These are phyloP conservation scores for Gomphus sp. DNA, from an alignment of 1,284 basidiomycete species.

Conservation along the genomic window DNA sequence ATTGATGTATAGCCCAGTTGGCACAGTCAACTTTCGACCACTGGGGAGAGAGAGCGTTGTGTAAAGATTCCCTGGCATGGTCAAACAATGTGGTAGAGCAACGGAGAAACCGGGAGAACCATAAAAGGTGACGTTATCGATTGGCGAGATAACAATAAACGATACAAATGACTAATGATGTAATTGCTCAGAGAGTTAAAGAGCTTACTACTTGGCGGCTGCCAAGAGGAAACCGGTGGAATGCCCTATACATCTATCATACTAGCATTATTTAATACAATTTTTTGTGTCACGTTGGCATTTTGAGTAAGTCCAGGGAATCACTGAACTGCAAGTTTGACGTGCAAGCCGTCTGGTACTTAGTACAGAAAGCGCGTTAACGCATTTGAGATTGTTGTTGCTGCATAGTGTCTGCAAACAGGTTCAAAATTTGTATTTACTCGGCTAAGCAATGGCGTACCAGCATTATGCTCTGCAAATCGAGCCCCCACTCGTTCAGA, in stretches of 20 bases:
- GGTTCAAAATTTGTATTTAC: not conserved
- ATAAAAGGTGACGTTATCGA: no score
- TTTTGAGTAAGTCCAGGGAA: not conserved
- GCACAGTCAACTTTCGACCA: conserved; percentile 50
- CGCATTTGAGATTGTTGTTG: conserved; percentile 5
- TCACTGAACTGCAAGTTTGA: not conserved
- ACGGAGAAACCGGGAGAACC: not conserved
- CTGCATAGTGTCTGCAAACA: conserved; percentile 8
- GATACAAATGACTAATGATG: no score
- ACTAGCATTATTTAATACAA: not conserved
- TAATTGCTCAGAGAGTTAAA: no score
- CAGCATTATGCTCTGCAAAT: conserved; percentile 86
- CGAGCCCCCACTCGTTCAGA: conserved; percentile 90
- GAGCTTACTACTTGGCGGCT: no score
- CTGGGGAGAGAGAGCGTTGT: conserved; percentile 18
- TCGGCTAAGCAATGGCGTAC: conserved; percentile 32
- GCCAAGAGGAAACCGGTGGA: no score
- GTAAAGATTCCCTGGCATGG: not conserved
- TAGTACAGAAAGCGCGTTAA: not conserved
- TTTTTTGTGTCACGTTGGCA: not conserved
- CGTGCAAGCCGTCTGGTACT: not conserved
- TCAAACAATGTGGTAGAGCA: not conserved
- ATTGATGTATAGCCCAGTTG: conserved; percentile 87
- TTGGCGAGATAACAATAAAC: no score
- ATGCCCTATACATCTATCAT: not conserved